Evolutionary conservation across 2,329 filamentous ascomycete species (phyloP).

Genomic region (Claviceps purpurea): DNA sequence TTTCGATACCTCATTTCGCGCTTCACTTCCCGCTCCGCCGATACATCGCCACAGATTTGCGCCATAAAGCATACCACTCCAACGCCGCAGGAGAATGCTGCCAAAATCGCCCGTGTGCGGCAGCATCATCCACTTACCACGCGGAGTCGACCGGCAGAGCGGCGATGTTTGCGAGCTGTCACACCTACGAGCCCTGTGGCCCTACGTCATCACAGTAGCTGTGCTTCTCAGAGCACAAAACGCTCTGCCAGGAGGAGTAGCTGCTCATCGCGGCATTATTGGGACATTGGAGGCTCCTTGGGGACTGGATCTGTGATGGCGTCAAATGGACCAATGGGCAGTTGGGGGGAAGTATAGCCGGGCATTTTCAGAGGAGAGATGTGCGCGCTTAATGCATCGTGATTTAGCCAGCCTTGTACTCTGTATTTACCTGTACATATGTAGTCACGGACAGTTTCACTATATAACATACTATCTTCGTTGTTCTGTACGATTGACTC

Average conservation of each 20-base stretch:
- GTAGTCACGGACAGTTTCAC: background rate
- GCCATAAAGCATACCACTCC: constrained; percentile 34
- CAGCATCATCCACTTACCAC: constrained; percentile 81
- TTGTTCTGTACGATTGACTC: too few species aligned
- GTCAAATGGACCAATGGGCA: constrained; percentile 54
- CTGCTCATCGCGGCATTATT: constrained; percentile 72
- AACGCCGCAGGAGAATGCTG: constrained; percentile 51
- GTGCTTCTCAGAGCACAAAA: constrained; percentile 77
- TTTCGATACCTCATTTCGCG: constrained; percentile 75
- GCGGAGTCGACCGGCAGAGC: constrained; percentile 34
- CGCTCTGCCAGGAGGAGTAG: constrained; percentile 55
- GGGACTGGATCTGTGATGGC: constrained; percentile 62
- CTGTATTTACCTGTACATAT: background rate
- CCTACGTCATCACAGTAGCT: constrained; percentile 48
- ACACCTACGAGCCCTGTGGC: constrained; percentile 34
- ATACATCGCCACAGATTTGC: constrained; percentile 27
- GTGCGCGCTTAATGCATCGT: background rate
- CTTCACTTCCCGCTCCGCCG: constrained; percentile 41
- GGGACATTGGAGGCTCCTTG: constrained; percentile 75
- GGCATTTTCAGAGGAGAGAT: background rate
- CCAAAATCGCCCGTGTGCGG: constrained; percentile 70
- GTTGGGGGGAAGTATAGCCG: constrained; percentile 60
- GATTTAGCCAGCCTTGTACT: background rate
- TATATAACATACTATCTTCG: too few species aligned
- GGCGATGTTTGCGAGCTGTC: constrained; percentile 42